Conservation (phyloP, 805 yeast species). For the Kockiozyma suomiensis region DNA sequence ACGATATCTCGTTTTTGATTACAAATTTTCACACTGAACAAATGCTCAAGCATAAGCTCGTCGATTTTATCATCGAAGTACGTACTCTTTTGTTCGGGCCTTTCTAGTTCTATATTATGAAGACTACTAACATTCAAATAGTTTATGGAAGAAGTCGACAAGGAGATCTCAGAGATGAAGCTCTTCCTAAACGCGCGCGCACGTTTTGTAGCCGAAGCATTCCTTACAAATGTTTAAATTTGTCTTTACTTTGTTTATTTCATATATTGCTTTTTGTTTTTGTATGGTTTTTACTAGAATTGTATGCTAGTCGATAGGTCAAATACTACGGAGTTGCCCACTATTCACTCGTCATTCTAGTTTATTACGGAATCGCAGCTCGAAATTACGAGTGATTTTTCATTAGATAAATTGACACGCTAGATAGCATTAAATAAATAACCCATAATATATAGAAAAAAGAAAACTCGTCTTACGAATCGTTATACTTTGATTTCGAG, state of each 20-base stretch:
- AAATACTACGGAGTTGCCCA: slow-evolving; percentile 7
- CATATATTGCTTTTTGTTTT: neutral
- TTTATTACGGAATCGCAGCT: too few species aligned
- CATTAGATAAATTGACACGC: too few species aligned
- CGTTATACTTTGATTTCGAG: neutral
- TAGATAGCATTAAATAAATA: neutral
- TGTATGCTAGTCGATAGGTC: neutral
- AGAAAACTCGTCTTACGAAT: neutral
- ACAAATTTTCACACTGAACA: slow-evolving; percentile 94
- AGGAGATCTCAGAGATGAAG: slow-evolving; percentile 98
- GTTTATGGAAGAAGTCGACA: slow-evolving; percentile 98
- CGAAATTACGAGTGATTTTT: too few species aligned
- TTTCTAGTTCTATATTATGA: neutral
- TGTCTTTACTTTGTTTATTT: neutral
- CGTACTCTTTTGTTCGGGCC: neutral
- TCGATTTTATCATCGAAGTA: slow-evolving; percentile 87
- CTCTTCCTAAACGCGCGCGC: slow-evolving; percentile 96
- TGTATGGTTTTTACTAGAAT: neutral
- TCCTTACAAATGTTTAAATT: slow-evolving; percentile 53
- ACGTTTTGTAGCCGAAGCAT: slow-evolving; percentile 95
- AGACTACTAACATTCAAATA: neutral
- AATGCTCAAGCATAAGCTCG: slow-evolving; percentile 92
- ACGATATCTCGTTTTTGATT: slow-evolving; percentile 88
- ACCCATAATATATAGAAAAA: neutral
- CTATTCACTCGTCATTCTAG: too few species aligned